Conservation (phyloP, 2,329 filamentous ascomycete genomes). For the Spiromastix sp. region DNA sequence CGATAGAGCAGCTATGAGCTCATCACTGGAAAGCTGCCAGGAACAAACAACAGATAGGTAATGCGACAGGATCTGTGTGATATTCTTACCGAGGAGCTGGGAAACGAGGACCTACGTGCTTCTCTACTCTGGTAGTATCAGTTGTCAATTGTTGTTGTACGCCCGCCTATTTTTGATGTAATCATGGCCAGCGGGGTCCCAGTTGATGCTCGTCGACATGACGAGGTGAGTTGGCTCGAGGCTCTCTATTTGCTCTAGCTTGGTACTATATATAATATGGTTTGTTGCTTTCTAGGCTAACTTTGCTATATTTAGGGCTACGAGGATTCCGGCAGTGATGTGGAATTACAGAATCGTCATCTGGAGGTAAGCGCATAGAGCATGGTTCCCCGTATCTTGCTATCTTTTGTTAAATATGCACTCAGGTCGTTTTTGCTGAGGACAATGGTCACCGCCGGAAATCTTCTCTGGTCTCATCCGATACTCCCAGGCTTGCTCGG, state of each 20-base stretch:
- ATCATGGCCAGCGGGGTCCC: conserved; percentile 4
- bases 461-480: conserved; percentile 45
- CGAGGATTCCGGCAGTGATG: conserved; percentile 24
- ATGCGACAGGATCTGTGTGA: too few species aligned
- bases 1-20: not conserved
- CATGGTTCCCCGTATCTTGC: not conserved
- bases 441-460: conserved; percentile 46
- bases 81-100: not conserved
- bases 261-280: not conserved
- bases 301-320: conserved; percentile 13
- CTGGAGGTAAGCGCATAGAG: conserved; percentile 21
- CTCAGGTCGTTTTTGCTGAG: conserved; percentile 33
- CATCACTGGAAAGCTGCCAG: not conserved
- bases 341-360: conserved; percentile 21
- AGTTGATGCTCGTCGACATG: not conserved
- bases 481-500: conserved; percentile 28
- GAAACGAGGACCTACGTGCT: not conserved
- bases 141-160: too few species aligned
- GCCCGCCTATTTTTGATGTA: not conserved
- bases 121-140: not conserved
- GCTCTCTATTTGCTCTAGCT: not conserved
- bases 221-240: conserved; percentile 1
- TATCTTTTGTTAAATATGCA: conserved; percentile 1
- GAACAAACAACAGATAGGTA: not conserved
- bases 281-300: not conserved